Evolutionary conservation across 1,284 basidiomycete genomes (phyloP), one percentile per base, ranked within the genome.

Genomic region (Ustilago trichophora): DNA sequence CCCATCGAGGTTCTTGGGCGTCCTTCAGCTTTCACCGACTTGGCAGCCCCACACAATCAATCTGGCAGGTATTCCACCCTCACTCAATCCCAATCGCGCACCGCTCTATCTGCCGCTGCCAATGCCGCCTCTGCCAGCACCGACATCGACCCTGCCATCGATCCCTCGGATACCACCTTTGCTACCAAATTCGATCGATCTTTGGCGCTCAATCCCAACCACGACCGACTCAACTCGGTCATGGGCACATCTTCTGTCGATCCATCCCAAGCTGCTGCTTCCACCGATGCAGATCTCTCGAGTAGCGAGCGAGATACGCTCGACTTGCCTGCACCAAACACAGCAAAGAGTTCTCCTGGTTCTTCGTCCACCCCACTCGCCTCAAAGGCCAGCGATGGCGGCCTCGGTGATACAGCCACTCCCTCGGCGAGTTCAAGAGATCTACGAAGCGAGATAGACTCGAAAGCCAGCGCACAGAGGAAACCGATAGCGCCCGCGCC

Each of bases 1-100:
- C 58, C 65, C 3, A 46, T 68, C 33, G 65, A 68, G 32, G 29
- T 62, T 2, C 53, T 68, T 4, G 58, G 58, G 1, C 58, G 53
- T n/a, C 33, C 49, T n/a, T 49, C 60, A 4, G 45, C 49, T 15
- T 49, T 36, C 45, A 22, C 45, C 1, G 29, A 49, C 21, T 26
- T 32, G 13, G 21, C 49, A 24, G 7, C 40, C 8, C 25, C 34
- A 5, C 18, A 21, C 12, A 15, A 21, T 11, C 43, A 35, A 13
- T 15, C 26, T 16, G 40, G 44, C 4, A 40, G 41, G 31, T 29
- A 41, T 31, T 33, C 46, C 4, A 41, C 33, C 19, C 47, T 46
- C 16, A 38, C 35, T 5, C 12, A 25, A 25, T 47, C 49, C 25
- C 53, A 56, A 9, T 48, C 60, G 25, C 49, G 45, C 41, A 36